Evolutionary conservation across 2,329 filamentous ascomycete genomes (phyloP).

Genomic region (Lizonia empirigonia): DNA sequence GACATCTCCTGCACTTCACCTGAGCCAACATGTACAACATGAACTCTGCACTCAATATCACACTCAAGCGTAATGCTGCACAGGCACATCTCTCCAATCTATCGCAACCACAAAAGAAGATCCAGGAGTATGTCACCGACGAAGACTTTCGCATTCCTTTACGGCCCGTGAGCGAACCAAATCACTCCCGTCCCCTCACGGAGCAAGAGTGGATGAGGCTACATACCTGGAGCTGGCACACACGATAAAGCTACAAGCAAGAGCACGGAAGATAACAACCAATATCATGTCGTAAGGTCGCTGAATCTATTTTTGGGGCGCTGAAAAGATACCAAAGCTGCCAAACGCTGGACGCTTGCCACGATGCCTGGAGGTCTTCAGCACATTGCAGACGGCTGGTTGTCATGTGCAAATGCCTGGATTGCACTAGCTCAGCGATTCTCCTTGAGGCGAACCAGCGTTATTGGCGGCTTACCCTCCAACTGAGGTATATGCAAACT

Average conservation of each 20-base stretch:
- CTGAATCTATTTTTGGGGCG: too few relatives aligned
- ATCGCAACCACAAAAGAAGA: slow-evolving; percentile 5
- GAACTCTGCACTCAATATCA: slow-evolving; percentile 9
- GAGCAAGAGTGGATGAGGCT: slow-evolving; percentile 14
- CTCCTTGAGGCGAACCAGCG: slow-evolving; percentile 24
- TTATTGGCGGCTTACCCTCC: slow-evolving; percentile 42
- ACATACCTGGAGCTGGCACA: slow-evolving; percentile 14
- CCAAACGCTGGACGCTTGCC: too few relatives aligned
- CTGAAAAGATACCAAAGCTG: too few relatives aligned
- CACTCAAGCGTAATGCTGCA: slow-evolving; percentile 16
- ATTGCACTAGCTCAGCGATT: neutral
- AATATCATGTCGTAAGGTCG: too few relatives aligned
- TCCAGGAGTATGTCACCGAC: slow-evolving; percentile 16
- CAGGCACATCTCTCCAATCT: slow-evolving; percentile 7
- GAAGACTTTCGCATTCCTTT: slow-evolving; percentile 10
- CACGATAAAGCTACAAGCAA: slow-evolving; percentile 2
- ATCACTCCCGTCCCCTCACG: slow-evolving; percentile 7
- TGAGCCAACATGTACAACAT: neutral
- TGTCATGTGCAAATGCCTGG: too few relatives aligned
- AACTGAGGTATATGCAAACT: slow-evolving; percentile 41
- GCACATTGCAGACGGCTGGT: too few relatives aligned
- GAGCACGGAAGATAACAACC: too few relatives aligned
- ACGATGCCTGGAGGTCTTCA: too few relatives aligned
- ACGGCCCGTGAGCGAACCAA: neutral
- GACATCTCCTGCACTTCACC: neutral